Conservation (phyloP, 352 stramenopile species). For the Phytophthora tentaculata region DNA sequence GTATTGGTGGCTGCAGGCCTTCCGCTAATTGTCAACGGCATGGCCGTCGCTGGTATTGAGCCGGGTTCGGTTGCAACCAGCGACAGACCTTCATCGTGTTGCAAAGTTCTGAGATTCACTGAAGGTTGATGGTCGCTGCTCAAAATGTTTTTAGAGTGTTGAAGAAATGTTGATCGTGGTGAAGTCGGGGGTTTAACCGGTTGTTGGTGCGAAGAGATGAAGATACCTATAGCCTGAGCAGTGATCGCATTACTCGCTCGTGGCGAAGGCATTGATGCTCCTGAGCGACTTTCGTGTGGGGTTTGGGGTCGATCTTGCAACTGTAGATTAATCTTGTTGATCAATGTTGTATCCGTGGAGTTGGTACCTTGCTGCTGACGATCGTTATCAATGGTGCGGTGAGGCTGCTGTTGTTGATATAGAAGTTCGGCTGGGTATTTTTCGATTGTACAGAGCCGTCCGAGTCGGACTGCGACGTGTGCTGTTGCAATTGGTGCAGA, state of each 20-base stretch:
- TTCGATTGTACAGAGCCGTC: conserved; percentile 22
- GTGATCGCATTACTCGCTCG: conserved; percentile 18
- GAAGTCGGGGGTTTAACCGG: conserved; percentile 20
- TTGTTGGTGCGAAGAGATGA: conserved; percentile 22
- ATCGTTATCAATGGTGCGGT: conserved; percentile 41
- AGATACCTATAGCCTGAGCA: conserved; percentile 17
- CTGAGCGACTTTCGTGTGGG: conserved; percentile 16
- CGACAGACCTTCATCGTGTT: conserved; percentile 16
- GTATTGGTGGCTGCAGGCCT: conserved; percentile 8
- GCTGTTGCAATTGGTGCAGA: conserved; percentile 18
- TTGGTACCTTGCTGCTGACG: conserved; percentile 27
- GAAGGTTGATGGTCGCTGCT: conserved; percentile 19
- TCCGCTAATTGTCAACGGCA: conserved; percentile 28
- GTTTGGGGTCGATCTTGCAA: conserved; percentile 29
- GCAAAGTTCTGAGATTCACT: conserved; percentile 8
- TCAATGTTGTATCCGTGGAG: conserved; percentile 14
- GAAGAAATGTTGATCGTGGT: conserved; percentile 14
- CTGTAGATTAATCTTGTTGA: conserved; percentile 28
- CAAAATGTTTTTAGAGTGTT: conserved; percentile 18
- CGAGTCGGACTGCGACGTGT: not conserved
- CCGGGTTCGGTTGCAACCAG: not conserved
- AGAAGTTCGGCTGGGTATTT: conserved; percentile 23
- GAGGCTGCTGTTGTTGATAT: conserved; percentile 35
- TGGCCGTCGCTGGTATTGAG: not conserved
- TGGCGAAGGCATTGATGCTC: conserved; percentile 22